These are phyloP conservation scores for Sisymbrium altissimum DNA, from an alignment of 345 rosid genomes.

Conservation along the genomic window DNA sequence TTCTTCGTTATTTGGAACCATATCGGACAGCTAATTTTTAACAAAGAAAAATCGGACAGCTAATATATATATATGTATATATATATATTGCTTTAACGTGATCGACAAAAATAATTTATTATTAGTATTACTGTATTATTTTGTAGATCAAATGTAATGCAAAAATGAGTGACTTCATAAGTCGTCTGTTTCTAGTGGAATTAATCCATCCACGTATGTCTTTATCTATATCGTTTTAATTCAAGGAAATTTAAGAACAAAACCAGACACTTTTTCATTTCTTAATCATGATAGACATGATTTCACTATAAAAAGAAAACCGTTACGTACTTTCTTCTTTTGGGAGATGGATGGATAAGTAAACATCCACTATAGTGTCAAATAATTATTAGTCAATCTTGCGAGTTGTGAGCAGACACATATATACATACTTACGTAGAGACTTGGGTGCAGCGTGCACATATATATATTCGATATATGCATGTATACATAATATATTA, in stretches of 20 bases:
- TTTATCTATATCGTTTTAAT: background rate
- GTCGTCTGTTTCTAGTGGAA: slow-evolving; percentile 2
- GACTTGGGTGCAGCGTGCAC: background rate
- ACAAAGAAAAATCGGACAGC: background rate
- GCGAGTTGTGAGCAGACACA: background rate
- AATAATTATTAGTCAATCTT: background rate
- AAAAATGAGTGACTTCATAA: background rate
- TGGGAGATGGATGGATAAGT: background rate
- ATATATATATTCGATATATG: too few relatives aligned
- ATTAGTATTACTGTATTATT: too few relatives aligned
- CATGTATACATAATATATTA: too few relatives aligned
- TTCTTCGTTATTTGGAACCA: background rate
- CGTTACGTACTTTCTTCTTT: background rate
- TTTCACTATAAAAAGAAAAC: background rate
- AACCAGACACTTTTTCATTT: background rate
- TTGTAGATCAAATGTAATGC: background rate
- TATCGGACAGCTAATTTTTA: background rate
- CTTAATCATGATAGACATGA: background rate
- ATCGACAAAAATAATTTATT: background rate
- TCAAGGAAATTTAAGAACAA: background rate
- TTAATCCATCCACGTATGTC: background rate
- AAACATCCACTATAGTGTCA: background rate
- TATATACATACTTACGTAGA: background rate
- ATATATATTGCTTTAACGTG: background rate
- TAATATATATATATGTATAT: too few relatives aligned